Percentiles rank a stretch among this genome's conserved stretches.
Conservation (phyloP, 2,329 filamentous ascomycete species). For the Ascocoryne sarcoides region DNA sequence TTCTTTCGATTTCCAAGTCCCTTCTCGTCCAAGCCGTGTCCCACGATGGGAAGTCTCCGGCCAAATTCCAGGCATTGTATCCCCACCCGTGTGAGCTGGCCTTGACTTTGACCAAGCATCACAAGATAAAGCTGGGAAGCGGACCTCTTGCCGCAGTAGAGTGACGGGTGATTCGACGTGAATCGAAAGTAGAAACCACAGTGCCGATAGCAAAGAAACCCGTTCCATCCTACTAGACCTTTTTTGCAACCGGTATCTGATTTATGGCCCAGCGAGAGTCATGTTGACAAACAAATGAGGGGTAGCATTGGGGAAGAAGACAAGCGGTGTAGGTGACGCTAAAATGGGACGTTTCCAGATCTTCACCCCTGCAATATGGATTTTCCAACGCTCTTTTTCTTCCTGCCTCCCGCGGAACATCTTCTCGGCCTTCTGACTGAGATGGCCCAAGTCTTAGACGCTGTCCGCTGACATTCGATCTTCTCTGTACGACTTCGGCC, state of each 20-base stretch:
- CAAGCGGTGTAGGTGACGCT: conserved; percentile 22
- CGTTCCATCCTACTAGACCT: no score
- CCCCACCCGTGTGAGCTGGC: not conserved
- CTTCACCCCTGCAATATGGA: conserved; percentile 9
- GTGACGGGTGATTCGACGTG: conserved; percentile 1
- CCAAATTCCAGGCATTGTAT: not conserved
- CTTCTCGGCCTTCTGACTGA: not conserved
- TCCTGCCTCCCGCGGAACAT: conserved; percentile 2
- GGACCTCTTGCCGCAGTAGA: not conserved
- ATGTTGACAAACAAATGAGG: no score
- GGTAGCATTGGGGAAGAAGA: conserved; percentile 7
- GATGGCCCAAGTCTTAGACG: not conserved
- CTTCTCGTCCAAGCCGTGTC: conserved; percentile 3
- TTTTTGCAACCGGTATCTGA: no score
- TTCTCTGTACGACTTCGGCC: no score
- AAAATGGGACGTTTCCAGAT: conserved; percentile 5
- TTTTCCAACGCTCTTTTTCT: not conserved
- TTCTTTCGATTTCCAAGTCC: not conserved
- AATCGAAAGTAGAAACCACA: not conserved
- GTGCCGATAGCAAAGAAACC: not conserved
- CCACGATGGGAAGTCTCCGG: conserved; percentile 1
- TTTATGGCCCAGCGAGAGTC: no score
- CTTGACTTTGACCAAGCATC: not conserved
- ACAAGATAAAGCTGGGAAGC: not conserved
- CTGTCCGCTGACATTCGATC: not conserved